A percentile compares a stretch with the other conserved stretches of the same genome.
Evolutionary conservation across 257 asterid species (phyloP).

Genomic region (Nicotiana knightiana): DNA sequence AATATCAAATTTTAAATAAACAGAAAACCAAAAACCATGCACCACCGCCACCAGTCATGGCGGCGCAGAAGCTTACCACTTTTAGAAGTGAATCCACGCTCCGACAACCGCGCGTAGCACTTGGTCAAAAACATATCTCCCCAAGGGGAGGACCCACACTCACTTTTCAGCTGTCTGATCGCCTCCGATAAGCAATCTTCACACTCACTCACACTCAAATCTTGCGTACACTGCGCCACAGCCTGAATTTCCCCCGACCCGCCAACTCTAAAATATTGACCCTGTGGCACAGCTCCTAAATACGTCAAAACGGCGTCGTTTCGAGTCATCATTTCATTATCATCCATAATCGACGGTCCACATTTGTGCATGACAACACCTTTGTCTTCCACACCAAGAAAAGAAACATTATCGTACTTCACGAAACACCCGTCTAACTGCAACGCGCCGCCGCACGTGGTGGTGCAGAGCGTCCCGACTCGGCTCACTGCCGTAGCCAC

Average conservation of each 20-base stretch:
- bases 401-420: conserved; percentile 55
- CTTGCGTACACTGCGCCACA: conserved; percentile 80
- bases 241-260: conserved; percentile 76
- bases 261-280: conserved; percentile 60
- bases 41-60: conserved; percentile 24
- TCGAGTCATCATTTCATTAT: conserved; percentile 34
- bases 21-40: conserved; percentile 13
- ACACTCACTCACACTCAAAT: conserved; percentile 59
- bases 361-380: conserved; percentile 47
- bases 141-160: conserved; percentile 64
- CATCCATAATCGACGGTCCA: conserved; percentile 43
- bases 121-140: conserved; percentile 79
- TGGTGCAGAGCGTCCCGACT: conserved; percentile 47
- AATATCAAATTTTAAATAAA: neutral
- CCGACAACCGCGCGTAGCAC: conserved; percentile 88
- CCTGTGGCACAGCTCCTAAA: conserved; percentile 32
- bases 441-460: conserved; percentile 67
- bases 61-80: conserved; percentile 38
- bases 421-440: conserved; percentile 80
- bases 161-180: conserved; percentile 50
- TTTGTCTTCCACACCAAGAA: conserved; percentile 65
- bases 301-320: conserved; percentile 48
- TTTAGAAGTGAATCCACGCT: conserved; percentile 45
- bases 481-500: conserved; percentile 45
- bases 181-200: conserved; percentile 79